phyloP scores from a whole-genome alignment of 176 grass and related monocot genomes.

The Leersia perrieri region DNA sequence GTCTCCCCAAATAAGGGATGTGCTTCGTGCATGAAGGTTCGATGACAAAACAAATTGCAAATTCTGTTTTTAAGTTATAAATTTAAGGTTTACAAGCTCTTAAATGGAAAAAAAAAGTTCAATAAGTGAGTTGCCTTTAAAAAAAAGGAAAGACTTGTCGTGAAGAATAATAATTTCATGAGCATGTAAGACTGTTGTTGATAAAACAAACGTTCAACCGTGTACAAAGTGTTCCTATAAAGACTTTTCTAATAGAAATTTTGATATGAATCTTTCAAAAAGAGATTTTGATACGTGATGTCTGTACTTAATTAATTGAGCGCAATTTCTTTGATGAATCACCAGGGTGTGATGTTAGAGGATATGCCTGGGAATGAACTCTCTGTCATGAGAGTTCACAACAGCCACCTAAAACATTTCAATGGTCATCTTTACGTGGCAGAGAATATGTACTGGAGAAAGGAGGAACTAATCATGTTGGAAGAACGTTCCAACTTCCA shows the following conservation, averaged over 20 bases:
- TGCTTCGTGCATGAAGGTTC: not conserved
- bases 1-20: not conserved
- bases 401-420: not conserved
- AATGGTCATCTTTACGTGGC: not conserved
- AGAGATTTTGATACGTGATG: not conserved
- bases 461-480: not conserved
- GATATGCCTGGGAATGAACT: conserved; percentile 22
- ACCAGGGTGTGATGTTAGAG: not conserved
- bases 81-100: not conserved
- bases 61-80: not conserved
- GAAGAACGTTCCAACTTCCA: not conserved
- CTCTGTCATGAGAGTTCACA: not conserved
- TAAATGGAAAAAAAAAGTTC: too few relatives aligned
- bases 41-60: not conserved
- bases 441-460: not conserved
- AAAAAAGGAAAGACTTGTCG: not conserved
- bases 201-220: not conserved
- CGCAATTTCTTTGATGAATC: not conserved
- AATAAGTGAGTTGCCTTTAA: not conserved
- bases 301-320: not conserved
- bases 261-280: not conserved
- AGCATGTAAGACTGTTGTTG: not conserved
- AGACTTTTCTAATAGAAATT: not conserved
- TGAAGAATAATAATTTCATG: not conserved
- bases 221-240: not conserved